Conservation (phyloP, 345 rosid genomes). For the Brassica cretica region DNA sequence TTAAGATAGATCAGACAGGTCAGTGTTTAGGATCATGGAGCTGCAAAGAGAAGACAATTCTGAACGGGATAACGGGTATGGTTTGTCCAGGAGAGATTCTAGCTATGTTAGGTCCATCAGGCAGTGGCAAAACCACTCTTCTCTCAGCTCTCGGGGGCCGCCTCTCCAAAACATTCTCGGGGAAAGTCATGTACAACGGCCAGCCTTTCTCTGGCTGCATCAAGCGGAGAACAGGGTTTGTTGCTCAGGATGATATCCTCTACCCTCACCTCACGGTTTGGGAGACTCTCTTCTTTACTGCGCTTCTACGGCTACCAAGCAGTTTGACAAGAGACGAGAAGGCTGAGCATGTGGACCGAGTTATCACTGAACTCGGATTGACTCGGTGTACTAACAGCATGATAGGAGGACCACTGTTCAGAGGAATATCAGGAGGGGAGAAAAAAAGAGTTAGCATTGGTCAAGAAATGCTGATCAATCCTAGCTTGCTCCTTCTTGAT, state of each 20-base stretch:
- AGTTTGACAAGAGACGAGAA: constrained; percentile 66
- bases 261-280: constrained; percentile 92
- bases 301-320: constrained; percentile 80
- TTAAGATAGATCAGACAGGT: constrained; percentile 60
- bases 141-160: constrained; percentile 98
- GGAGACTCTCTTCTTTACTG: constrained; percentile 90
- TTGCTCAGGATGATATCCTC: constrained; percentile 84
- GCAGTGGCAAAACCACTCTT: constrained; percentile 98
- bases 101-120: constrained; percentile 98
- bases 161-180: constrained; percentile 63
- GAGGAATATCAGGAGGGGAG: constrained; percentile 99
- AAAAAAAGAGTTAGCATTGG: constrained; percentile 96
- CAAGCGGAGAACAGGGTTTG: constrained; percentile 85
- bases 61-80: constrained; percentile 79
- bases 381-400: constrained; percentile 73
- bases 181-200: constrained; percentile 86
- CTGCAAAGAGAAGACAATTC: constrained; percentile 70
- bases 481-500: constrained; percentile 83
- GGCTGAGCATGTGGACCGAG: constrained; percentile 69
- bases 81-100: constrained; percentile 90
- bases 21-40: constrained; percentile 58
- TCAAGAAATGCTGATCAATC: constrained; percentile 96
- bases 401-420: constrained; percentile 93
- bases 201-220: constrained; percentile 76
- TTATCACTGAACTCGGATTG: constrained; percentile 71